Conservation (phyloP, 2,329 filamentous ascomycete genomes). For the Talaromyces sp. region DNA sequence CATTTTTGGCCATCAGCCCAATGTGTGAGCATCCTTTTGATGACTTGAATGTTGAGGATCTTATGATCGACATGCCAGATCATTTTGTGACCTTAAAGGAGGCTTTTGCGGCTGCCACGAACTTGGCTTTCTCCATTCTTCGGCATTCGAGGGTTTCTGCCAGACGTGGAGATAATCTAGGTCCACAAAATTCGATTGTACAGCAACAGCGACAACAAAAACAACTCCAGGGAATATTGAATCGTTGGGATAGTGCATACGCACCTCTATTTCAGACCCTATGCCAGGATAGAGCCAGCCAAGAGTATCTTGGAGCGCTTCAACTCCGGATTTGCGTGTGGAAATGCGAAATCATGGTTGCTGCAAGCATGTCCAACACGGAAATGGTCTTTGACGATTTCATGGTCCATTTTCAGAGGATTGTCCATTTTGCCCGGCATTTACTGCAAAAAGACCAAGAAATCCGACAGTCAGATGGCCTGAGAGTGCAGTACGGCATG, state of each 20-base stretch:
- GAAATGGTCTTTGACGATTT: background rate
- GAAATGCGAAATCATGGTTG: conserved; percentile 2
- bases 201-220: background rate
- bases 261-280: background rate
- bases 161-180: background rate
- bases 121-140: background rate
- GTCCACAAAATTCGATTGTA: background rate
- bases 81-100: background rate
- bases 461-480: background rate
- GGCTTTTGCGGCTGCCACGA: background rate
- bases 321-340: conserved; percentile 1
- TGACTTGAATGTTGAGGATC: background rate
- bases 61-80: background rate
- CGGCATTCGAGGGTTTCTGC: conserved; percentile 1
- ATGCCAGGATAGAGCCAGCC: background rate
- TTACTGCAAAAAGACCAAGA: background rate
- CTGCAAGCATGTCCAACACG: background rate
- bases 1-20: background rate
- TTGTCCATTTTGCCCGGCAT: conserved; percentile 1
- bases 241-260: background rate
- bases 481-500: background rate
- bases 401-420: background rate
- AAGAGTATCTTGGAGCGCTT: background rate
- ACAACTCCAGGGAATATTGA: background rate
- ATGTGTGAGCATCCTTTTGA: conserved; percentile 5